These are phyloP conservation scores for Noccaea caerulescens DNA, from an alignment of 345 rosid genomes.

Conservation along the genomic window DNA sequence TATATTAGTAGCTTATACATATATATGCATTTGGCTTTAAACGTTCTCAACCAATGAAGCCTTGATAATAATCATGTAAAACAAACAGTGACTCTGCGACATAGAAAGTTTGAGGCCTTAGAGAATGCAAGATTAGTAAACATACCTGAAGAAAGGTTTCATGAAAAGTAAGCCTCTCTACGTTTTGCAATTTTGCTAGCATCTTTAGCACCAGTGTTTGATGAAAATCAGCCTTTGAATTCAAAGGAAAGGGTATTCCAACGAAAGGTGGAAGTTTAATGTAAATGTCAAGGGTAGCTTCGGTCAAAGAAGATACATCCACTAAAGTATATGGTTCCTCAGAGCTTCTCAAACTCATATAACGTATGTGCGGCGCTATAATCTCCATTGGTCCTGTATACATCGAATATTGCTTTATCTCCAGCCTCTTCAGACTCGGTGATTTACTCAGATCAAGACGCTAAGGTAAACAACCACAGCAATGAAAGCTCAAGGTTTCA, in stretches of 20 bases:
- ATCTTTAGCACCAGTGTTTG: constrained; percentile 4
- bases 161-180: constrained; percentile 22
- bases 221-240: neutral
- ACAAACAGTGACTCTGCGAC: too few relatives aligned
- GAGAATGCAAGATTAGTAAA: neutral
- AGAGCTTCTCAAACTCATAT: neutral
- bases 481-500: neutral
- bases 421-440: neutral
- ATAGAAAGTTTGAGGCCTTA: too few relatives aligned
- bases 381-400: neutral
- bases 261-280: too few relatives aligned
- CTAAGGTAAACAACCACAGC: neutral
- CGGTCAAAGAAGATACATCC: constrained; percentile 12
- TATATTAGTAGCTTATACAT: too few relatives aligned
- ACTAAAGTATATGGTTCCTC: neutral
- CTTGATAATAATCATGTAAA: too few relatives aligned
- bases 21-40: too few relatives aligned
- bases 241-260: too few relatives aligned
- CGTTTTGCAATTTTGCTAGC: constrained; percentile 12
- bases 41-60: too few relatives aligned
- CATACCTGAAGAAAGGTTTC: constrained; percentile 13
- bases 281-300: neutral
- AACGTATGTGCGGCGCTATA: constrained; percentile 20
- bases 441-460: constrained; percentile 19
- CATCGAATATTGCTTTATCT: neutral